Evolutionary conservation across 768 basidiomycete species (phyloP).

Genomic region (Ramaria rubella): DNA sequence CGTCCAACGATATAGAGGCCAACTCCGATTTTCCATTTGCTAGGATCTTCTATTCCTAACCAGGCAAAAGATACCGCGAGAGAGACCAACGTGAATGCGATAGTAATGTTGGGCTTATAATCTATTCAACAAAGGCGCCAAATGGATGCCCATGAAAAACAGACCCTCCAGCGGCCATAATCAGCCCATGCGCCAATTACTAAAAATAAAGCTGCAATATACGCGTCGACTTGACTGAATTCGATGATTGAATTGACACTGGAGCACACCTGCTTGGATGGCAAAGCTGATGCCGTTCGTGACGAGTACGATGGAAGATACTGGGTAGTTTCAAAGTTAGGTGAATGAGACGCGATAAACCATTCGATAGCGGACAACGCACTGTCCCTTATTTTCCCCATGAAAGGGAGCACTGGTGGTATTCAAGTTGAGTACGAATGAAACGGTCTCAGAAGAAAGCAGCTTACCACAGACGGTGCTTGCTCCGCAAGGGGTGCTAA

Average conservation of each 20-base stretch:
- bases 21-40: constrained; percentile 56
- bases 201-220: constrained; percentile 40
- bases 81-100: constrained; percentile 61
- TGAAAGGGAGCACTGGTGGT: constrained; percentile 48
- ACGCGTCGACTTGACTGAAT: background rate
- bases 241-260: background rate
- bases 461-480: constrained; percentile 38
- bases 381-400: constrained; percentile 57
- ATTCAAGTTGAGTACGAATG: background rate
- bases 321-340: constrained; percentile 30
- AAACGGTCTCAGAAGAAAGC: background rate
- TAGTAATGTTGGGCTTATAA: constrained; percentile 65
- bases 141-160: background rate
- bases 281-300: constrained; percentile 79
- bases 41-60: constrained; percentile 63
- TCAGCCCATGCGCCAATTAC: constrained; percentile 74
- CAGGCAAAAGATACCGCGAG: constrained; percentile 70
- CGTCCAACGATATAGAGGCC: constrained; percentile 58
- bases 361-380: constrained; percentile 18
- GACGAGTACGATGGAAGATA: constrained; percentile 71
- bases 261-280: constrained; percentile 45
- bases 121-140: background rate
- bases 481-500: constrained; percentile 41
- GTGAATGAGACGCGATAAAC: background rate
- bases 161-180: constrained; percentile 68